Evolutionary conservation across 2,329 filamentous ascomycete species (phyloP).

Genomic region (Plenodomus tracheiphilus): DNA sequence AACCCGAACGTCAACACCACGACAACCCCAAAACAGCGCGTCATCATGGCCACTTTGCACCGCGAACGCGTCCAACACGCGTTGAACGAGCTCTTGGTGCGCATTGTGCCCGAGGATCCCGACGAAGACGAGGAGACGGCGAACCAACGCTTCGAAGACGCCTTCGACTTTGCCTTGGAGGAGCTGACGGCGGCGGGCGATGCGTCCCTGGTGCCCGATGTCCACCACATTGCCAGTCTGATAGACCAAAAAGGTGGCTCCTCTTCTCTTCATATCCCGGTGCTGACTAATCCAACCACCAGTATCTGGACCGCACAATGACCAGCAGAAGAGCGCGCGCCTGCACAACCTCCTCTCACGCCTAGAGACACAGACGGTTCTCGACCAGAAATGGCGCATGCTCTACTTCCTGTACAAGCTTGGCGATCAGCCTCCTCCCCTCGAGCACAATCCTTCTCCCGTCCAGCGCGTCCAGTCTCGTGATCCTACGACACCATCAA

Average conservation of each 20-base stretch:
- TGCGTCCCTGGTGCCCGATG: conserved; percentile 66
- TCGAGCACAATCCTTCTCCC: conserved; percentile 6
- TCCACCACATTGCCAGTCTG: conserved; percentile 89
- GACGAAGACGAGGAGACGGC: conserved; percentile 68
- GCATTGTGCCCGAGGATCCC: conserved; percentile 68
- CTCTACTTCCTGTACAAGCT: conserved; percentile 87
- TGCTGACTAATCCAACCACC: too few species aligned
- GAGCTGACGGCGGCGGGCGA: conserved; percentile 51
- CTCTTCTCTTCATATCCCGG: too few species aligned
- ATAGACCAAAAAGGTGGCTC: conserved; percentile 85
- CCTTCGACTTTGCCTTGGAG: conserved; percentile 55
- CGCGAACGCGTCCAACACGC: conserved; percentile 73
- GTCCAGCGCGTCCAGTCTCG: conserved; percentile 1
- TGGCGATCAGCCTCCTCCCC: conserved; percentile 58
- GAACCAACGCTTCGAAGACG: conserved; percentile 69
- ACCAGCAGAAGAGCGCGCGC: conserved; percentile 71
- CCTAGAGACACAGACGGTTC: conserved; percentile 84
- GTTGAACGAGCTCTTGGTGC: conserved; percentile 76
- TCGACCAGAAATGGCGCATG: conserved; percentile 96
- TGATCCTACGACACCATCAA: conserved; percentile 23
- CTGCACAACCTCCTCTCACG: conserved; percentile 92
- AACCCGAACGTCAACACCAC: conserved; percentile 11
- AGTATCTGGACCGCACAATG: conserved; percentile 74
- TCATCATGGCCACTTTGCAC: conserved; percentile 40
- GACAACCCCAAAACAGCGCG: conserved; percentile 21